A percentile compares a stretch with the other conserved stretches of the same genome.
phyloP scores from a whole-genome alignment of 805 yeast species.

The Zygoascus bituminiphila region DNA sequence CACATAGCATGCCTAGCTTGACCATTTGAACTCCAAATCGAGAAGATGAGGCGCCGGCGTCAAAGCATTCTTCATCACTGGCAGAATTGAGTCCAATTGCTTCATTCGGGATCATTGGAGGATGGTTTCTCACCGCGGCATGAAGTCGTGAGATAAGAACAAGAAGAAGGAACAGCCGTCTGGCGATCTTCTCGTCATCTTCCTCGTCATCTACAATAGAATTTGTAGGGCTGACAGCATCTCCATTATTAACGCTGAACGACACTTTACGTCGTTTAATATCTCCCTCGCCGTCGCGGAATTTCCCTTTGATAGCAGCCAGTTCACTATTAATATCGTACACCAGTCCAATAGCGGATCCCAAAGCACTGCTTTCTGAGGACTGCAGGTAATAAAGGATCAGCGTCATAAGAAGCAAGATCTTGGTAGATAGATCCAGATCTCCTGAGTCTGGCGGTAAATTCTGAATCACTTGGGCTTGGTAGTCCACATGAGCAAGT shows the following conservation, averaged over 20 bases:
- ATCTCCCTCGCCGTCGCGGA: background rate
- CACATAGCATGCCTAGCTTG: conserved; percentile 10
- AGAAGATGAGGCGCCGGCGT: conserved; percentile 5
- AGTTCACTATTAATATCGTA: conserved; percentile 15
- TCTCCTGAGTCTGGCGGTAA: background rate
- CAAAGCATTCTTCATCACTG: conserved; percentile 12
- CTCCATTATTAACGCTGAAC: too few species aligned
- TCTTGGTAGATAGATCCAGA: conserved; percentile 15
- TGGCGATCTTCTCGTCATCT: conserved; percentile 6
- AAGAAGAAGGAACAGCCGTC: conserved; percentile 24
- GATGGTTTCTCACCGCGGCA: conserved; percentile 19
- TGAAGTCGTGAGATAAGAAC: conserved; percentile 24
- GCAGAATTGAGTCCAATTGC: conserved; percentile 17
- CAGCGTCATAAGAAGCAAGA: conserved; percentile 28
- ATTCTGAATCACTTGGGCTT: background rate
- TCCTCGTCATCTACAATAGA: background rate
- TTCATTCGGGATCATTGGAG: conserved; percentile 20
- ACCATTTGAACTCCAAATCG: conserved; percentile 15
- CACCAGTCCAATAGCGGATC: conserved; percentile 29
- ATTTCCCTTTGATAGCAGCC: background rate
- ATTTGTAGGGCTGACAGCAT: background rate
- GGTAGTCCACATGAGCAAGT: background rate
- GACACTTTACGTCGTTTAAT: background rate
- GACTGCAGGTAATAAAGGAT: conserved; percentile 28
- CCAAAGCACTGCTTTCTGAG: conserved; percentile 28